Evolutionary conservation across 441 rosid species (phyloP), one percentile per base, ranked within the genome.

Genomic region (Erodium moschatum): DNA sequence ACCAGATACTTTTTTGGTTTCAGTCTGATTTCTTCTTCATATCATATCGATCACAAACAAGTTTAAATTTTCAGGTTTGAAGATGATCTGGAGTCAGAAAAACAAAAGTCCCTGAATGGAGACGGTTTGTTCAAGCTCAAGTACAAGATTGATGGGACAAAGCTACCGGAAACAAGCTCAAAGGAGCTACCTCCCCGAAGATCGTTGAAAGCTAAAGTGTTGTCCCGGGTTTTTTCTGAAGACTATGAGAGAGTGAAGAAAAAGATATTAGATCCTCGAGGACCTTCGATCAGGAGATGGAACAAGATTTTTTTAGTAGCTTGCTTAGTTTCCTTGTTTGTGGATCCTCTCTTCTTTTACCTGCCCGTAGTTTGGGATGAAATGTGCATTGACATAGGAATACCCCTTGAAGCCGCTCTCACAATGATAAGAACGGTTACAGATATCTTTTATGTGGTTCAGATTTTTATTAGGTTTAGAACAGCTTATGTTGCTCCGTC

Each of bases 401-500:
- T 70, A 27, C 82, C 81, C 6, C 89, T 88, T 15, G 87, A 90
- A 81, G 83, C 85, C 12, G 61, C 72, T 69, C 91, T 92, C 33
- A 88, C 91, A 0, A 64, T 83, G 4, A 72, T 85, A 31, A 84
- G 96, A 81, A 80, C 97, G 63, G 68, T 88, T 12, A 87, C 89
- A 2, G 98, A 92, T 81, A 75, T 78, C 67, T 92, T 92, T 69
- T 92, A 92, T 78, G 48, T 84, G 19, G 74, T 87, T 73, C 90
- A 88, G 74, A 88, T 90, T 70, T 81, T 80, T 60, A 73, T 87
- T 70, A 82, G 86, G 52, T 92, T 90, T 79, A 85, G 83, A 54
- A 90, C 96, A 0, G 96, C 98, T 69, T 90, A 88, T 19, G 78
- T 90, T 0, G 97, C 94, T 0, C 96, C 97, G 63, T 87, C 96